phyloP scores from a whole-genome alignment of 192 early-diverging fungal genomes.

The Lobosporangium transversale region DNA sequence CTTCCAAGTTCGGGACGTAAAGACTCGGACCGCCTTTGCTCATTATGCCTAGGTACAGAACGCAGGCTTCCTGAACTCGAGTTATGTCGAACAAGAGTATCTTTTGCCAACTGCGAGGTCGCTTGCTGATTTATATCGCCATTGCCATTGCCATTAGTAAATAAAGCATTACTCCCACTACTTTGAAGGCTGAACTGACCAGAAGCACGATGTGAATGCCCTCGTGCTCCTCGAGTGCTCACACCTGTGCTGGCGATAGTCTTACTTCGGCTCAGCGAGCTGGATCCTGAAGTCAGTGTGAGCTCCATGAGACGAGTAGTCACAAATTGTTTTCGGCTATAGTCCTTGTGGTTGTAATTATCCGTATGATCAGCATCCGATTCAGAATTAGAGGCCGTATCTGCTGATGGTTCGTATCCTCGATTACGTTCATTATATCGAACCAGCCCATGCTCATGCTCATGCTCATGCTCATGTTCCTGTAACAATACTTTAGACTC shows the following conservation, averaged over 20 bases:
- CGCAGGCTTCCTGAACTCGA: conserved; percentile 42
- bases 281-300: neutral
- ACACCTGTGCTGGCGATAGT: conserved; percentile 36
- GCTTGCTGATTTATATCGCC: no score
- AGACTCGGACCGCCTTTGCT: conserved; percentile 3
- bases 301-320: neutral
- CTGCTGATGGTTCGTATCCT: conserved; percentile 2
- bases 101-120: no score
- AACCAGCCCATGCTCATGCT: neutral
- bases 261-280: conserved; percentile 30
- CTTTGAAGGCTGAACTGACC: no score
- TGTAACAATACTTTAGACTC: neutral
- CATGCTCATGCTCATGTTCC: neutral
- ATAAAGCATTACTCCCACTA: no score
- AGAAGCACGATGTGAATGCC: no score
- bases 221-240: conserved; percentile 6
- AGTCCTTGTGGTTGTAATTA: no score
- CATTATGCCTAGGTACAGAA: conserved; percentile 30
- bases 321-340: no score
- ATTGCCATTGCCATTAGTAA: neutral
- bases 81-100: conserved; percentile 16
- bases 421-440: neutral
- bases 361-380: no score
- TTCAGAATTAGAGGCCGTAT: conserved; percentile 18
- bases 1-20: neutral